Evolutionary conservation across 1,284 basidiomycete genomes (phyloP), one percentile per base, ranked within the genome.

Genomic region (Anthracocystis setariae): DNA sequence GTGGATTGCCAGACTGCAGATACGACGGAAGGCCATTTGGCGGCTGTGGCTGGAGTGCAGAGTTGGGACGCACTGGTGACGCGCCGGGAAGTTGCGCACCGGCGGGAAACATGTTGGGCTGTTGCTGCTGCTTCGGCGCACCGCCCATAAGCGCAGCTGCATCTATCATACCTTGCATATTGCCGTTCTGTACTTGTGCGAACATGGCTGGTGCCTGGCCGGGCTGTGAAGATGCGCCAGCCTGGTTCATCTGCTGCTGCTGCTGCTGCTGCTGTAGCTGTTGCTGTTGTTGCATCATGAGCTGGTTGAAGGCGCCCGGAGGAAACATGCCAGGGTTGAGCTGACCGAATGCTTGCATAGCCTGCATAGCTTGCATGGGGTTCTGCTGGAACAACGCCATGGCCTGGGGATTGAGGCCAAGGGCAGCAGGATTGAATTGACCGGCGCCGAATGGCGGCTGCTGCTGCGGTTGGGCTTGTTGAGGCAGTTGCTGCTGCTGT

Each of bases 351-450:
- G 64, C 60, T 45, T 73, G 64, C 69, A 73, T 73, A 12, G 64
- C 69, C 46, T 72, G 63, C 63, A 72, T 66, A 3, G 68, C 68
- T 33, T 72, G 69, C 69, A 72, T 62, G 8, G 69, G 64, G 21
- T 66, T 67, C 56, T 73, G 69, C 48, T 63, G 59, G 21, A 73
- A 64, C 33, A 67, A 23, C 1, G 64, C 64, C 59, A 73, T 68
- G 24, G 56, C 37, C 44, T 73, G 69, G 7, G 69, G 69, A 23
- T 64, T 73, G 43, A 67, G 37, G 21, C 59, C 69, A 18, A 73
- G 59, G 3, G 56, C 64, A 24, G 64, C 64, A 8, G 63, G 63
- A 10, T 68, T 64, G 56, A 67, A 47, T 23, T 62, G 64, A 13
- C 44, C 54, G 2, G 44, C 44, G 15, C 57, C 53, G 25, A 67